Evolutionary conservation across 225 moss, liverwort and hornwort species (phyloP).

Genomic region (Climacium dendroides): DNA sequence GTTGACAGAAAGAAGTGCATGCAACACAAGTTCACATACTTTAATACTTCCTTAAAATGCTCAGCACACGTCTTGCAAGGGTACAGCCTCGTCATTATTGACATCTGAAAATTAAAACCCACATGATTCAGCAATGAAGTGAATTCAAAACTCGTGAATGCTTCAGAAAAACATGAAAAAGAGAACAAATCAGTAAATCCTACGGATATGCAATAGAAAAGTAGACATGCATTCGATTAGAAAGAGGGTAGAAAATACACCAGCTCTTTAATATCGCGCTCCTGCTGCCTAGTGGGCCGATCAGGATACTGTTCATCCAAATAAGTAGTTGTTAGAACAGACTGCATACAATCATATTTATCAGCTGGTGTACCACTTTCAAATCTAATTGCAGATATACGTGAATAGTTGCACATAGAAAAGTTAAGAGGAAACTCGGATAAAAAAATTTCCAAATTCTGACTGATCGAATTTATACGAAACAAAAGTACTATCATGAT

Average conservation of each 20-base stretch:
- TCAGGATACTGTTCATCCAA: conserved; percentile 66
- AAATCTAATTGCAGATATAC: background rate
- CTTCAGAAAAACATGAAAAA: background rate
- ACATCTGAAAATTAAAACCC: conserved; percentile 40
- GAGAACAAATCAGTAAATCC: background rate
- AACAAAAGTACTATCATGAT: background rate
- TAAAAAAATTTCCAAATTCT: background rate
- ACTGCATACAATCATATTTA: background rate
- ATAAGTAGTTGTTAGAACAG: background rate
- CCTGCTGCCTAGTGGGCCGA: conserved; percentile 78
- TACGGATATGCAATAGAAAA: background rate
- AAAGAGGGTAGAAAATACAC: conserved; percentile 11
- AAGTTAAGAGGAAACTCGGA: background rate
- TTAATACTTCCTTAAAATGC: conserved; percentile 84
- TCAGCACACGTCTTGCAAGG: conserved; percentile 98
- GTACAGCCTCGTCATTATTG: conserved; percentile 78
- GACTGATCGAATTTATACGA: background rate
- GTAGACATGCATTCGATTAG: background rate
- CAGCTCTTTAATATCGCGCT: conserved; percentile 86
- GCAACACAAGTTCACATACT: conserved; percentile 13
- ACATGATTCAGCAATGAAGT: background rate
- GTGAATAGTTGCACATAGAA: background rate
- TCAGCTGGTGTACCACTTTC: background rate
- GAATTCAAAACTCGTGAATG: background rate
- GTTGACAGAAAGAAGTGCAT: background rate